Percentiles rank a stretch among this genome's conserved stretches.
Evolutionary conservation across 75 land plant species (phyloP).

Genomic region (Chamaecyparis obtusa): DNA sequence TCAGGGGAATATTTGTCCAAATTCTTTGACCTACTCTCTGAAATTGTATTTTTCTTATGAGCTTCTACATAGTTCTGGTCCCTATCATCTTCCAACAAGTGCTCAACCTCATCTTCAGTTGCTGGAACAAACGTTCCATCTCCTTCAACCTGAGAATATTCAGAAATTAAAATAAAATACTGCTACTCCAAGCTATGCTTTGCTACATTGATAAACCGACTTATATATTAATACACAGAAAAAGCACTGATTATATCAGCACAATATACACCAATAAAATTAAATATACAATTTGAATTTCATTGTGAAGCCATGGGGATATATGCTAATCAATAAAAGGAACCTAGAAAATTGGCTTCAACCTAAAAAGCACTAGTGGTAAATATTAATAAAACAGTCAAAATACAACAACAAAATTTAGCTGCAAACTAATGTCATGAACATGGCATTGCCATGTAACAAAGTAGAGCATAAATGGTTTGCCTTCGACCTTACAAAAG

Average conservation of each 20-base stretch:
- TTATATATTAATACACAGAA: background rate
- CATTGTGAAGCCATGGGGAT: background rate
- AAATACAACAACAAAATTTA: background rate
- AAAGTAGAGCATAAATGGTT: background rate
- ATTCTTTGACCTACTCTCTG: background rate
- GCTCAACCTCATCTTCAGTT: conserved; percentile 10
- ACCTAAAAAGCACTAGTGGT: no score
- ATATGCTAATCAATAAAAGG: background rate
- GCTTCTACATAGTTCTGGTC: background rate
- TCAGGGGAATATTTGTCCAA: conserved; percentile 3
- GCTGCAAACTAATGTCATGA: background rate
- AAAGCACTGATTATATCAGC: background rate
- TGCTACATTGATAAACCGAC: background rate
- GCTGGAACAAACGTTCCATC: conserved; percentile 8
- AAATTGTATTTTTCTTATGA: background rate
- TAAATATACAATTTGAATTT: no score
- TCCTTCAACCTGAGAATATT: background rate
- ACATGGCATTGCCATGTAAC: no score
- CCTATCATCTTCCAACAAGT: conserved; percentile 5
- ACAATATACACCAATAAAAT: background rate
- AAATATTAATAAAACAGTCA: background rate
- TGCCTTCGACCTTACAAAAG: background rate
- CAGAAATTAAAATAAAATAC: background rate
- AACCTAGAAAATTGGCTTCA: background rate
- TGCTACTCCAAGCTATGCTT: background rate